Base-by-base conservation (phyloP, 148 eudicot species). In the Camellia lanceoleosa region DNA sequence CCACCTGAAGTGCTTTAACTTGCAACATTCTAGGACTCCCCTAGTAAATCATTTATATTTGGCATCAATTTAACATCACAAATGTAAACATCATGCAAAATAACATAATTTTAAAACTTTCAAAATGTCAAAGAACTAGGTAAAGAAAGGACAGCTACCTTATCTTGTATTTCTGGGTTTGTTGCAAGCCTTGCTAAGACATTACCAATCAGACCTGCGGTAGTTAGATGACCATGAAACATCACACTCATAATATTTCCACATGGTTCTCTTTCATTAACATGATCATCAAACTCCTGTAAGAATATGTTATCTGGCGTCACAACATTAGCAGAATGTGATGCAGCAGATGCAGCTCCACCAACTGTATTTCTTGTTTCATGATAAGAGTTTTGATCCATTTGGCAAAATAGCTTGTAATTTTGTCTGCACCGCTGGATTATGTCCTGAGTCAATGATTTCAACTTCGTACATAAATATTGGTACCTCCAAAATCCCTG, bases 141-240 rank as follows among this genome's bases (percentile, higher is more conserved):
- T 63, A 55, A 41, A 79, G 68, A 55, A 15, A 12, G 71, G 41
- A 23, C 49, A 63, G 19, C 46, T 79, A 87, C 92, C 92, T 84
- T 83, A 68, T 85, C 82, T 76, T 89, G 92, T 76, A 87, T 67
- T 70, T 85, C 90, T 46, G 84, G 84, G 70, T 89, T 86, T 62
- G 79, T 82, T 44, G 76, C 85, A 46, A 89, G 86, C 79, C 89
- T 86, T 65, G 86, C 83, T 75, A 89, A 69, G 75, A 87, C 77
- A 75, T 86, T 87, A 81, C 82, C 72, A 59, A 87, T 84, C 77
- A 87, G 82, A 78, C 86, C 89, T 62, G 86, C 76, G 46, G 84
- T 86, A 63, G 92, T 89, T 42, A 89, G 83, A 80, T 84, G 85
- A 59, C 92, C 92, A 86, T 89, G 92, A 69, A 87, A 89, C 89